A percentile compares a stretch with the other conserved stretches of the same genome.
phyloP scores from a whole-genome alignment of 345 rosid genomes.

The Murraya koenigii region DNA sequence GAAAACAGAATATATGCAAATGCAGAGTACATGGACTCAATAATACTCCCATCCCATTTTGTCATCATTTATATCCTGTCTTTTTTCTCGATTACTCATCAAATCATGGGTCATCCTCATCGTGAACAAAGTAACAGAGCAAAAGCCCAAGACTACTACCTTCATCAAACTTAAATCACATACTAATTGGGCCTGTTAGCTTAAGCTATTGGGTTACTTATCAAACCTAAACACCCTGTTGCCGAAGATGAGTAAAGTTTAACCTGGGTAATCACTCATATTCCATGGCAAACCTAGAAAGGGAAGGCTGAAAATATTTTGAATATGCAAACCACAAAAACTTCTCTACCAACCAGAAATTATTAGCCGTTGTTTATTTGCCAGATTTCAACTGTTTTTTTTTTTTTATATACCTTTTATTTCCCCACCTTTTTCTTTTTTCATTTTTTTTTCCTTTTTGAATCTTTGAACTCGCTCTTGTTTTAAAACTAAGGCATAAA shows the following conservation, averaged over 20 bases:
- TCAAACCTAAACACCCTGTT: no score
- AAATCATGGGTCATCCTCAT: conserved; percentile 1
- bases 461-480: neutral
- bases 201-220: neutral
- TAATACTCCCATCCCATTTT: neutral
- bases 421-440: neutral
- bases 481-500: neutral
- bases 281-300: neutral
- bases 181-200: neutral
- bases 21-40: conserved; percentile 2
- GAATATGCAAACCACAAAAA: neutral
- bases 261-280: neutral
- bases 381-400: neutral
- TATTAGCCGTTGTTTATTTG: neutral
- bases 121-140: neutral
- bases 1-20: neutral
- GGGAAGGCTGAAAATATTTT: neutral
- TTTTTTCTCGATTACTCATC: neutral
- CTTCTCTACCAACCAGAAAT: neutral
- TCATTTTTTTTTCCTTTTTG: neutral
- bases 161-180: neutral
- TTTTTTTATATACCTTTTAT: no score
- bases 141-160: no score
- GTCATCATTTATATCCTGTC: neutral
- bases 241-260: neutral